Evolutionary conservation across 1,139 yeast species (phyloP).

Genomic region (Pneumocystis sp.): DNA sequence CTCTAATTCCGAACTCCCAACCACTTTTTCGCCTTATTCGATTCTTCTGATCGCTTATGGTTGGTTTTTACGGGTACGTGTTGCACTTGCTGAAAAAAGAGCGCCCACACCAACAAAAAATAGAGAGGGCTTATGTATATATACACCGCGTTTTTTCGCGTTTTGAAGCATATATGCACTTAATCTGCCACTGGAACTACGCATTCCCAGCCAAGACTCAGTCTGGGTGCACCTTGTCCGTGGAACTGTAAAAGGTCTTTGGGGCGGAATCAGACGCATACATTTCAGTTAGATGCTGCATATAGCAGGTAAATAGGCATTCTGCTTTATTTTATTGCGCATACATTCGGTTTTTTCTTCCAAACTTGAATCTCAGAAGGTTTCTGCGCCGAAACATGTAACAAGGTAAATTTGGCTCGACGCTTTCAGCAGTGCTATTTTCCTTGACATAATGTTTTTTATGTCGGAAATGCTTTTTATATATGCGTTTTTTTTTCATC

Average conservation of each 20-base stretch:
- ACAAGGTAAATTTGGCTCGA: not conserved
- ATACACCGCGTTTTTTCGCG: not conserved
- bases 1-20: not conserved
- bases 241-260: not conserved
- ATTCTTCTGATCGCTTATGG: not conserved
- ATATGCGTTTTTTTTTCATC: not conserved
- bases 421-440: not conserved
- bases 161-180: not conserved
- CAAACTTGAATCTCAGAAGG: not conserved
- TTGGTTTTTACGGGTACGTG: not conserved
- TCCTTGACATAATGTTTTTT: not conserved
- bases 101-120: not conserved
- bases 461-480: not conserved
- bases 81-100: not conserved
- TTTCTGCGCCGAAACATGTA: not conserved
- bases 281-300: not conserved
- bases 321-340: not conserved
- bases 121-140: not conserved
- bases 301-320: not conserved
- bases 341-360: not conserved
- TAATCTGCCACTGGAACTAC: not conserved
- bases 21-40: not conserved
- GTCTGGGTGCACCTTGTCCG: not conserved
- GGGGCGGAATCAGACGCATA: not conserved
- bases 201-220: not conserved